Conservation (phyloP, 768 basidiomycete genomes). For the Macrocybe gigantea region DNA sequence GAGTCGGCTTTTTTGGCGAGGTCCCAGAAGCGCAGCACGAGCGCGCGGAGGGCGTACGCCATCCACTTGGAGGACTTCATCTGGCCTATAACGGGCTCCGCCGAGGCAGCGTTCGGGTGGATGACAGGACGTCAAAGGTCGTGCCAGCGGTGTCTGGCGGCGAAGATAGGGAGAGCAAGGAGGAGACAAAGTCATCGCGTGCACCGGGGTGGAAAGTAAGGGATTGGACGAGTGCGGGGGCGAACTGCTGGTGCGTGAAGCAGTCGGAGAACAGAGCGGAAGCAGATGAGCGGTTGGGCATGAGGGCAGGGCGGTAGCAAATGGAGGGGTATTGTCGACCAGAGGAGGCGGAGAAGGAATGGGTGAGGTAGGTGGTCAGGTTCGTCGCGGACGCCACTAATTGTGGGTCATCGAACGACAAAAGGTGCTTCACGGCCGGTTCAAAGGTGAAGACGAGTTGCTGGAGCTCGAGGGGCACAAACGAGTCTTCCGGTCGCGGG, state of each 20-base stretch:
- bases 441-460: slow-evolving; percentile 63
- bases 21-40: slow-evolving; percentile 11
- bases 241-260: too few relatives aligned
- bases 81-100: slow-evolving; percentile 40
- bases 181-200: slow-evolving; percentile 44
- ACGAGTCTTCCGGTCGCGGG: slow-evolving; percentile 21
- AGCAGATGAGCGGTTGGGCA: too few relatives aligned
- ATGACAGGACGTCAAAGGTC: slow-evolving; percentile 4
- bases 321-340: too few relatives aligned
- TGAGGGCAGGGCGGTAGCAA: too few relatives aligned
- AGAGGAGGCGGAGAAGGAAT: slow-evolving; percentile 15
- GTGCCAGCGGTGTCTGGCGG: slow-evolving; percentile 12
- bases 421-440: slow-evolving; percentile 15
- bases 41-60: slow-evolving; percentile 65
- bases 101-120: slow-evolving; percentile 11
- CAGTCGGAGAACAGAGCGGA: too few relatives aligned
- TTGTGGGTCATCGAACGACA: not conserved
- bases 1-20: slow-evolving; percentile 80
- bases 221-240: slow-evolving; percentile 35
- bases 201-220: slow-evolving; percentile 44
- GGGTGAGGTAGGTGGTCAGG: slow-evolving; percentile 7
- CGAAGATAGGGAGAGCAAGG: slow-evolving; percentile 14
- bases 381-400: slow-evolving; percentile 30
- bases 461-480: slow-evolving; percentile 59
- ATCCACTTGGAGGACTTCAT: slow-evolving; percentile 87